Percentiles rank a stretch among this genome's conserved stretches.
Conservation (phyloP, 306 rosid genomes). For the Hippophae tibetana region DNA sequence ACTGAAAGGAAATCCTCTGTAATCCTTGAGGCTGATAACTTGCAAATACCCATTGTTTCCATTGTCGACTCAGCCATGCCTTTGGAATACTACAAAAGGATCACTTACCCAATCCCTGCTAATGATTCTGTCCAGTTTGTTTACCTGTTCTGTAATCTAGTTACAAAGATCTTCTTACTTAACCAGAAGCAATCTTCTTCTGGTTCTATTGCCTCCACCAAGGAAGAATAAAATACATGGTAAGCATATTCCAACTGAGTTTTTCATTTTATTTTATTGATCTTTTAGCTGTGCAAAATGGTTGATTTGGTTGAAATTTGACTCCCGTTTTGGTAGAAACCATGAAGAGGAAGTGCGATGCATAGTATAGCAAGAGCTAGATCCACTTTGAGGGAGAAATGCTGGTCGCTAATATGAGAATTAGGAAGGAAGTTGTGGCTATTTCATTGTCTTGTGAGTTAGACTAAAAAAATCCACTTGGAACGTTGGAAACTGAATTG, state of each 20-base stretch:
- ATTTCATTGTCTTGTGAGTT: too few relatives aligned
- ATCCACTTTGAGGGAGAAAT: too few relatives aligned
- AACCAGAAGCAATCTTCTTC: neutral
- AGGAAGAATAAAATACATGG: neutral
- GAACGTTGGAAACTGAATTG: too few relatives aligned
- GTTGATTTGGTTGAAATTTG: neutral
- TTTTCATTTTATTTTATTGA: neutral
- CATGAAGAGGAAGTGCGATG: neutral
- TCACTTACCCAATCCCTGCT: constrained; percentile 9
- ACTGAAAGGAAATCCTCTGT: constrained; percentile 59
- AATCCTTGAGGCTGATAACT: constrained; percentile 47
- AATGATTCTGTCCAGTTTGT: constrained; percentile 2
- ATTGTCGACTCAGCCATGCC: constrained; percentile 63
- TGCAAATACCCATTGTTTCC: constrained; percentile 64
- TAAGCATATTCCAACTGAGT: neutral
- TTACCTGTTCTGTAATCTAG: neutral
- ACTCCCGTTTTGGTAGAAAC: neutral
- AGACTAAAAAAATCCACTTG: too few relatives aligned
- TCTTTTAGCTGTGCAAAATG: neutral
- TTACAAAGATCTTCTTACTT: neutral
- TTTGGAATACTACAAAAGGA: constrained; percentile 32
- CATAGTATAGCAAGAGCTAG: too few relatives aligned
- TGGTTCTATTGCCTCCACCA: neutral
- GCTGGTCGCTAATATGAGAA: too few relatives aligned
- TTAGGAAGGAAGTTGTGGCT: too few relatives aligned